Percentiles rank a stretch among this genome's conserved stretches.
Evolutionary conservation across 805 yeast species (phyloP).

Genomic region (Candida hispaniensis): DNA sequence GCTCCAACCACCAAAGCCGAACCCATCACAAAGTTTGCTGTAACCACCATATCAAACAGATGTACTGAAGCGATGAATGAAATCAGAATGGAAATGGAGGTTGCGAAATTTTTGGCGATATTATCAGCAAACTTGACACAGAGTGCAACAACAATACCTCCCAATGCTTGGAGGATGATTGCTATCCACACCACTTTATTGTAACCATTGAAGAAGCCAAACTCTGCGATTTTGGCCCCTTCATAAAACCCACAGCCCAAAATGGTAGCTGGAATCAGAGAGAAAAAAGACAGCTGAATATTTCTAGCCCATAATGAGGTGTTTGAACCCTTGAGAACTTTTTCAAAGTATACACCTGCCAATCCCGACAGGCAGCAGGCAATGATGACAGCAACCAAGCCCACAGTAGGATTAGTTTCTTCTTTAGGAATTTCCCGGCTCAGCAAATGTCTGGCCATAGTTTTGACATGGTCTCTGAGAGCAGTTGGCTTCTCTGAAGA

Average conservation of each 20-base stretch:
- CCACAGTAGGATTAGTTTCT: slow-evolving; percentile 25
- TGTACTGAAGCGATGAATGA: slow-evolving; percentile 32
- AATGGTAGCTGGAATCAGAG: slow-evolving; percentile 33
- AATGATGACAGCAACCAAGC: slow-evolving; percentile 30
- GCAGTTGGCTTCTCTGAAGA: background rate
- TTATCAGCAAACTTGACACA: slow-evolving; percentile 36
- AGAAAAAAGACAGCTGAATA: slow-evolving; percentile 32
- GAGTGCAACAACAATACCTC: slow-evolving; percentile 34
- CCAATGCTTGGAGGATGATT: slow-evolving; percentile 32
- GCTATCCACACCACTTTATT: slow-evolving; percentile 32
- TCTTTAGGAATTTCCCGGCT: slow-evolving; percentile 16
- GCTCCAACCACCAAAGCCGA: slow-evolving; percentile 30
- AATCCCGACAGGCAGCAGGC: slow-evolving; percentile 34
- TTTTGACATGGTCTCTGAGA: slow-evolving; percentile 6
- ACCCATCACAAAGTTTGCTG: slow-evolving; percentile 30
- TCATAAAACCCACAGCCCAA: slow-evolving; percentile 31
- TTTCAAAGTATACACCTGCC: slow-evolving; percentile 37
- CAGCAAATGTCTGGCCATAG: slow-evolving; percentile 8
- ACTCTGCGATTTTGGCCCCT: slow-evolving; percentile 27
- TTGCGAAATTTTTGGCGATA: slow-evolving; percentile 35
- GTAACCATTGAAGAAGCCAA: slow-evolving; percentile 34
- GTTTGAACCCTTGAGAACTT: slow-evolving; percentile 32
- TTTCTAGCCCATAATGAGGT: slow-evolving; percentile 34
- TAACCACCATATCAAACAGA: slow-evolving; percentile 30
- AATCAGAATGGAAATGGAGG: slow-evolving; percentile 32